Percentiles rank a stretch among this genome's conserved stretches.
Conservation (phyloP, 1,284 basidiomycete genomes). For the Malassezia caprae region DNA sequence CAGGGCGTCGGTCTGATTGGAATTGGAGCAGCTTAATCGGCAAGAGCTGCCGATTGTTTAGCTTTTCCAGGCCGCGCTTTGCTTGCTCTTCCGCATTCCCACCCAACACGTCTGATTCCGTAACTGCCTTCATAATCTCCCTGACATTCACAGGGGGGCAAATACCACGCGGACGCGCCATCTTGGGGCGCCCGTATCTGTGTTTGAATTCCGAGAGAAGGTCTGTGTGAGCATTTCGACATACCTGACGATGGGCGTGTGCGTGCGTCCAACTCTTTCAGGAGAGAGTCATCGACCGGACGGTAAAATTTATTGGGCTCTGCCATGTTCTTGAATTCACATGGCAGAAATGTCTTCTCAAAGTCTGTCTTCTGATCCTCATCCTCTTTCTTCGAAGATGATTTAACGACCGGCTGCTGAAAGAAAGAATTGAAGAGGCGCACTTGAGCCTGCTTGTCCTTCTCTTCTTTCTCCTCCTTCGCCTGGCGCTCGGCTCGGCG, state of each 20-base stretch:
- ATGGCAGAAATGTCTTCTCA: slow-evolving; percentile 38
- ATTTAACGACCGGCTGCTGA: slow-evolving; percentile 24
- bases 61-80: slow-evolving; percentile 26
- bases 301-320: slow-evolving; percentile 33
- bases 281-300: slow-evolving; percentile 1
- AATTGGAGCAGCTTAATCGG: slow-evolving; percentile 44
- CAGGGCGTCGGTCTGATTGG: slow-evolving; percentile 37
- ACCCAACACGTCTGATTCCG: slow-evolving; percentile 41
- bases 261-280: background rate
- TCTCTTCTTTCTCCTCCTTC: slow-evolving; percentile 46
- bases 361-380: slow-evolving; percentile 25
- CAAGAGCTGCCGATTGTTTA: slow-evolving; percentile 33
- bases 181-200: background rate
- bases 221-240: slow-evolving; percentile 1
- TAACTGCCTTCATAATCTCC: slow-evolving; percentile 41
- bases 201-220: slow-evolving; percentile 26
- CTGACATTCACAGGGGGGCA: slow-evolving; percentile 35
- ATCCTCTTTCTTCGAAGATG: slow-evolving; percentile 7
- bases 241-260: background rate
- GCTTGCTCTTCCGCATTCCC: slow-evolving; percentile 37
- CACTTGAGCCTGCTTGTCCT: slow-evolving; percentile 31
- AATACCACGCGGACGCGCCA: slow-evolving; percentile 13
- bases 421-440: slow-evolving; percentile 50
- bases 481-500: slow-evolving; percentile 20
- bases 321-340: slow-evolving; percentile 40